These are phyloP conservation scores for Extremus antarcticus DNA, from an alignment of 495 filamentous ascomycete species.

Conservation along the genomic window DNA sequence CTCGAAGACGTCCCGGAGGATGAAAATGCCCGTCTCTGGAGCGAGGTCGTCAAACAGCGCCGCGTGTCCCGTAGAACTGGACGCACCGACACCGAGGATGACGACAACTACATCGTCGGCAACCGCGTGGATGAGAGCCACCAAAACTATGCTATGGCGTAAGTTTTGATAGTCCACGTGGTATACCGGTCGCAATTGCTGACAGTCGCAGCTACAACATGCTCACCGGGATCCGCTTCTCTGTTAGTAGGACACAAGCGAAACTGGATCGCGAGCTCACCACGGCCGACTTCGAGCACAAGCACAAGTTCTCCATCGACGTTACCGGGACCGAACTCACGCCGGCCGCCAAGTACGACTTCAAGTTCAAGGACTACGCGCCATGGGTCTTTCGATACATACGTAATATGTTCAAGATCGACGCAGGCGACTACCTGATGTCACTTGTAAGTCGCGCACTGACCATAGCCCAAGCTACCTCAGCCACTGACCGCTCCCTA, in stretches of 20 bases:
- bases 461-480: too few relatives aligned
- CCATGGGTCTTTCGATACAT: constrained; percentile 97
- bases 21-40: constrained; percentile 83
- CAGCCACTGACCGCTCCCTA: background rate
- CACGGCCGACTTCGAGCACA: constrained; percentile 79
- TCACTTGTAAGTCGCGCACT: constrained; percentile 44
- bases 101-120: constrained; percentile 84
- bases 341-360: constrained; percentile 97
- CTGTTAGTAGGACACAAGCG: constrained; percentile 90
- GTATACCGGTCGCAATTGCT: background rate
- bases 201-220: constrained; percentile 56
- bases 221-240: constrained; percentile 96
- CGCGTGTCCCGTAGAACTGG: constrained; percentile 54
- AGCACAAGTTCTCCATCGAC: constrained; percentile 97
- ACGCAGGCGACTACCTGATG: constrained; percentile 96
- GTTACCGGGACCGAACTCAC: constrained; percentile 96
- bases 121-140: constrained; percentile 97
- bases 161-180: background rate
- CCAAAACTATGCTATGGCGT: constrained; percentile 94
- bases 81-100: constrained; percentile 75
- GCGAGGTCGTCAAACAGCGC: constrained; percentile 83
- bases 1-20: constrained; percentile 77
- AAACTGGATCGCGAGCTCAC: constrained; percentile 86
- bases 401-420: constrained; percentile 75
- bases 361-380: constrained; percentile 99